Base-by-base conservation (phyloP, 495 filamentous ascomycete species). In the Xylaria cubensis region DNA sequence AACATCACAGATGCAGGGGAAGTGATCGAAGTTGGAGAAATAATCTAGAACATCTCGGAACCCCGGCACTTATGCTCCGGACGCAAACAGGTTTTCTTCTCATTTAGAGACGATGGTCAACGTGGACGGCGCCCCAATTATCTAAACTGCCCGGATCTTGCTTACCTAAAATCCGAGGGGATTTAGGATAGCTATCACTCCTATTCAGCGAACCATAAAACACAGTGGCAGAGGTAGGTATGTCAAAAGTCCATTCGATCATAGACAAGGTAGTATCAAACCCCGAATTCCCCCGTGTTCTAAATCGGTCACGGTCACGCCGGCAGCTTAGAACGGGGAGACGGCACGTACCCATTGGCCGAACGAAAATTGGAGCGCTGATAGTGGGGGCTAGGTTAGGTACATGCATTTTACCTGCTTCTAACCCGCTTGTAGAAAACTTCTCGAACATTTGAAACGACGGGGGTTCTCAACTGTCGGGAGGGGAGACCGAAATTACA, bases 401-500 rank as follows among this genome's bases (percentile, higher is more conserved):
- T 34, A 64, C 26, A 21, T n/a, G 15, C 10, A 3, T 19, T 36
- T 32, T 61, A n/a, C 58, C 34, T 44, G 48, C 17, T 13, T 19
- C 17, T 42, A 42, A 42, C 39, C 39, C 2, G 39, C 39, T 39
- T 39, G 50, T 67, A 50, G 65, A 67, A 67, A 44, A 4, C 65
- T 67, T 67, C 65, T 67, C 48, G 65, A 67, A 67, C 29, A 3
- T 55, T 67, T 67, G 65, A 67, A 67, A 67, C 65, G 34, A 50
- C 50, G 65, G 36, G 64, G 64, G 64, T 53, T 39, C 32, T 42
- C 6, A 26, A 46, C 39, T 53, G 48, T 67, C 50, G 65, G 65
- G 32, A 55, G 48, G 29, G 19, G 12, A 41, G 50, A 17, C 65
- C 65, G 50, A 56, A 42, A 67, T 56, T 67, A 42, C 34, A 51